Evolutionary conservation across 2,329 filamentous ascomycete species (phyloP), one percentile per base, ranked within the genome.

Genomic region (Colletotrichum paranaense): DNA sequence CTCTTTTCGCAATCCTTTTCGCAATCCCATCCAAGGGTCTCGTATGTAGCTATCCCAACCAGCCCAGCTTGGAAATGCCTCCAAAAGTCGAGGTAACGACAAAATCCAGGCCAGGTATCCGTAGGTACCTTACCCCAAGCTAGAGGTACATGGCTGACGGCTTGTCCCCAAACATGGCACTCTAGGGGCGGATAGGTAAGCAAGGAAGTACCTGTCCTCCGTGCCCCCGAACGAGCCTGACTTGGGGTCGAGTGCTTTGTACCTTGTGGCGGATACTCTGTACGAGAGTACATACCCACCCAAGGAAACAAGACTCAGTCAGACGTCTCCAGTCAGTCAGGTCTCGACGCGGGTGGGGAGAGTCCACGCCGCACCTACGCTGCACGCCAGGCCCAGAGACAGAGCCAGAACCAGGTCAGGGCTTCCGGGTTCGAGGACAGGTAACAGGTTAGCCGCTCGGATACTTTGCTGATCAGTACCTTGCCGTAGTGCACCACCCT

Each of bases 361-460:
- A 70, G 55, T 30, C 59, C 69, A 70, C 62, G 68, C 68, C 62
- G 62, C 64, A 55, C 56, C 32, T 24, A 7, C 62, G 62, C 69
- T 52, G 68, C 64, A 63, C 69, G 65, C 69, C 65, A 69, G 65
- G 62, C 28, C 57, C 62, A 56, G 46, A 67, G 64, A 67, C 71
- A 69, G 65, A 68, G 38, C 57, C 62, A 56, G 32, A 67, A 70
- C 70, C 71, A 71, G 71, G 71, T 73, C 71, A 73, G 71, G 71
- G 71, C 67, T 58, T 55, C 35, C 67, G 67, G 71, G 67, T 73
- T 65, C 60, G 60, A 73, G 60, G 56, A 58, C 57, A 65, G 52
- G 49, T 22, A 42, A 30, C 52, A 22, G 16, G 62, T 22, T 55
- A 60, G 65, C 52, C 62, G 58, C 60, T 72, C 46, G 65, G 69